A percentile compares a stretch with the other conserved stretches of the same genome.
phyloP scores from a whole-genome alignment of 1,284 basidiomycete species.

The Cutaneotrichosporon dermatis region DNA sequence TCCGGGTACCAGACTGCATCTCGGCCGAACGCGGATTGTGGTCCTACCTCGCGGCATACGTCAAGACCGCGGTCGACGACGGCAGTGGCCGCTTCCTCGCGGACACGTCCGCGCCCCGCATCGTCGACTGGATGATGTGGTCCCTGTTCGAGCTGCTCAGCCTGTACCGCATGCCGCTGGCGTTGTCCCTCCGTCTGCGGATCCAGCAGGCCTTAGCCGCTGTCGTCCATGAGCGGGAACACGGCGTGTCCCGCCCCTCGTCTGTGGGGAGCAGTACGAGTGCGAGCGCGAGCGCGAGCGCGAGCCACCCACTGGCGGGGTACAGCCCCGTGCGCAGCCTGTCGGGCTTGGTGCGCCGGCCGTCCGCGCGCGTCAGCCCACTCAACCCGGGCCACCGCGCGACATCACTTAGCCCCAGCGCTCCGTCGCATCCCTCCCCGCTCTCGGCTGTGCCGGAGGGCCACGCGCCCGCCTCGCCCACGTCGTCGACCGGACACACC shows the following conservation, averaged over 20 bases:
- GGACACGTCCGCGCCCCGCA: constrained; percentile 14
- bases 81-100: constrained; percentile 26
- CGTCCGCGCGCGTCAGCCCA: constrained; percentile 1
- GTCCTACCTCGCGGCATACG: constrained; percentile 26
- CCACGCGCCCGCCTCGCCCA: not conserved
- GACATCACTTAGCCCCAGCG: not conserved
- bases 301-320: too few species aligned
- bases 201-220: constrained; percentile 46
- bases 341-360: constrained; percentile 9
- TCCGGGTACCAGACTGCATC: constrained; percentile 54
- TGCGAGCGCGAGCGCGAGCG: not conserved
- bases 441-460: not conserved
- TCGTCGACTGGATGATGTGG: constrained; percentile 68
- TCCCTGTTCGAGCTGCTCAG: constrained; percentile 65
- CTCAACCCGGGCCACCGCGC: not conserved
- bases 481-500: not conserved
- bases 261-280: not conserved
- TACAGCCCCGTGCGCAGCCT: not conserved
- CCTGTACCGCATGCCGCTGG: constrained; percentile 60
- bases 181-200: constrained; percentile 61
- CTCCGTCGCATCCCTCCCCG: too few species aligned
- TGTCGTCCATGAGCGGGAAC: not conserved
- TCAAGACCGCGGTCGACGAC: constrained; percentile 12
- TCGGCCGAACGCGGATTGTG: constrained; percentile 34
- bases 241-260: not conserved